Evolutionary conservation across 352 stramenopile species (phyloP).

Genomic region (Phytophthora boehmeriae): DNA sequence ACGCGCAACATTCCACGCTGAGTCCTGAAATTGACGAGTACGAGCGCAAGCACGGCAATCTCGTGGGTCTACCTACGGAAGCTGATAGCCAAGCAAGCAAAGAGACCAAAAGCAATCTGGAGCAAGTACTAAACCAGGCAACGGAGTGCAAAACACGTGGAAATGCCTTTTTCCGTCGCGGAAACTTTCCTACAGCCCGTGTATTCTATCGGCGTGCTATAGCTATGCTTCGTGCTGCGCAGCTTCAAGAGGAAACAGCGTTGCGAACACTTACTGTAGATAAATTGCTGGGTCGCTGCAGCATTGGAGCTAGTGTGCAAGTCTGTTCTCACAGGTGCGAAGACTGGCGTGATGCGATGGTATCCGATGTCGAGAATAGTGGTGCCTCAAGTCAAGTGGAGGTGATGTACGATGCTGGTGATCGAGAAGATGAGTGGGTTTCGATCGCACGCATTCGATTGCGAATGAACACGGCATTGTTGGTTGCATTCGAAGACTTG

Average conservation of each 20-base stretch:
- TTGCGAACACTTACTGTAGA: constrained; percentile 35
- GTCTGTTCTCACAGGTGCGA: constrained; percentile 29
- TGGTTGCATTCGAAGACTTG: constrained; percentile 58
- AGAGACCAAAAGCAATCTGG: constrained; percentile 17
- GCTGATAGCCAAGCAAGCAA: constrained; percentile 8
- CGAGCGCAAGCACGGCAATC: constrained; percentile 53
- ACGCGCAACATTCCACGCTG: constrained; percentile 46
- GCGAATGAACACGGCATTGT: constrained; percentile 55
- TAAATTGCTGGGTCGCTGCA: constrained; percentile 46
- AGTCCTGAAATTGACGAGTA: constrained; percentile 55
- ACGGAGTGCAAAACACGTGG: constrained; percentile 53
- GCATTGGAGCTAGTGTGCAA: constrained; percentile 59
- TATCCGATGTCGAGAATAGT: constrained; percentile 61
- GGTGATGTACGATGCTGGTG: constrained; percentile 63
- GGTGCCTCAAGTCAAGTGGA: constrained; percentile 49
- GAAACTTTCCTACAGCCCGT: constrained; percentile 61
- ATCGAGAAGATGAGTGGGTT: constrained; percentile 58
- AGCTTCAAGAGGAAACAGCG: constrained; percentile 51
- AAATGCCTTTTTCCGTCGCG: constrained; percentile 67
- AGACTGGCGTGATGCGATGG: constrained; percentile 58
- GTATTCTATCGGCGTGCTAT: constrained; percentile 71
- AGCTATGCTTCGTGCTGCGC: constrained; percentile 45
- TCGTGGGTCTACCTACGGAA: constrained; percentile 55
- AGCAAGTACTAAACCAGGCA: constrained; percentile 18
- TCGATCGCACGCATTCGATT: constrained; percentile 54